Conservation (phyloP, 768 basidiomycete species). For the Amanita fuliginea region DNA sequence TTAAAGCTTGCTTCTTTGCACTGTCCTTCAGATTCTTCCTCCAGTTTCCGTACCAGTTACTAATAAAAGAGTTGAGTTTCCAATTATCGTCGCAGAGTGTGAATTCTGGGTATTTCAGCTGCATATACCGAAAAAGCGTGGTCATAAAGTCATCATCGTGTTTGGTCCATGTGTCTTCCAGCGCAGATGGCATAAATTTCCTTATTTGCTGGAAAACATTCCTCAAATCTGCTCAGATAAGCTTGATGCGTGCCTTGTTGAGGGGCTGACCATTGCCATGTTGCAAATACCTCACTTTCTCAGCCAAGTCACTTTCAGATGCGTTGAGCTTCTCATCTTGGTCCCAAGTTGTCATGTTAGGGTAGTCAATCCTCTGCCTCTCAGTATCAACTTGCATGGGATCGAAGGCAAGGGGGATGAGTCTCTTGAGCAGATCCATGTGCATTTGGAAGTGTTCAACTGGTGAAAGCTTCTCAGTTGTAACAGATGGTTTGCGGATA, state of each 20-base stretch:
- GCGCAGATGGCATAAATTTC: neutral
- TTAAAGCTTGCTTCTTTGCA: neutral
- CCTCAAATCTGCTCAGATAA: neutral
- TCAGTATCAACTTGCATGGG: neutral
- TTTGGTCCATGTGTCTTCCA: neutral
- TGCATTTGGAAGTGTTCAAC: neutral
- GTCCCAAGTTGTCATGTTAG: neutral
- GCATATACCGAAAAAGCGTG: neutral
- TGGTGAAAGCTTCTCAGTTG: neutral
- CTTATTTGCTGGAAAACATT: neutral
- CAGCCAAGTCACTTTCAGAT: neutral
- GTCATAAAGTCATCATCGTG: neutral
- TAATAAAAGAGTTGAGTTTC: neutral
- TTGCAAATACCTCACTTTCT: neutral
- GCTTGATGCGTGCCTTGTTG: neutral
- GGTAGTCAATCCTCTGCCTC: neutral
- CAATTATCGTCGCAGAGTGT: constrained; percentile 1
- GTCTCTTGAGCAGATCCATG: neutral
- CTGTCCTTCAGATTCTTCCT: neutral
- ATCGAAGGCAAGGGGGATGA: neutral
- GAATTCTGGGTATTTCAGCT: neutral
- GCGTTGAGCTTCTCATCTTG: neutral
- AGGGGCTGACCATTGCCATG: neutral
- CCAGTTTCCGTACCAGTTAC: constrained; percentile 1
- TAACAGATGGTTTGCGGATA: neutral